Percentiles rank a stretch among this genome's conserved stretches.
These are phyloP conservation scores for Aleurites moluccanus DNA, from an alignment of 441 rosid species.

Conservation along the genomic window DNA sequence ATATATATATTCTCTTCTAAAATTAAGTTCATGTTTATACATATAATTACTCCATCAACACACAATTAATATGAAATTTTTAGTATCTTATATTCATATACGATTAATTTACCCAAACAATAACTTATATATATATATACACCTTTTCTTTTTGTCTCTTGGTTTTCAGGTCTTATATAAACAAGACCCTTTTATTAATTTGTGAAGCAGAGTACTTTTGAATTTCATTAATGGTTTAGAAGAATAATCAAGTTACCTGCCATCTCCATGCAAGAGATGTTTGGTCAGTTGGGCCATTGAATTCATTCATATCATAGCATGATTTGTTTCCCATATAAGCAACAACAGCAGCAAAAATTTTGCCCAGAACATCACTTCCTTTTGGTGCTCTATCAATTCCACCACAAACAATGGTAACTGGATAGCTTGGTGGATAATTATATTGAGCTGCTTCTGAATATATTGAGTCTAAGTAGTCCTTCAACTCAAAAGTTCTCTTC, in stretches of 20 bases:
- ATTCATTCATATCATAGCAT: slow-evolving; percentile 28
- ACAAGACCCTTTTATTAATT: too few relatives aligned
- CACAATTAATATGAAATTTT: too few relatives aligned
- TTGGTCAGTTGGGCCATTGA: neutral
- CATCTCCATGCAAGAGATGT: neutral
- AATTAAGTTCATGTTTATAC: too few relatives aligned
- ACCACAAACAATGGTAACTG: slow-evolving; percentile 44
- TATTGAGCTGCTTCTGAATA: slow-evolving; percentile 57
- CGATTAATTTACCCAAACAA: too few relatives aligned
- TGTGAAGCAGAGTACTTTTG: too few relatives aligned
- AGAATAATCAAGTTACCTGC: neutral
- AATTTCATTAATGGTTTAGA: too few relatives aligned
- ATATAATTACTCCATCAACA: too few relatives aligned
- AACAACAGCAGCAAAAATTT: slow-evolving; percentile 55
- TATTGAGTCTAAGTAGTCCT: slow-evolving; percentile 30
- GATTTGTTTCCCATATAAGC: slow-evolving; percentile 37
- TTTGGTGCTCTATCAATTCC: slow-evolving; percentile 44
- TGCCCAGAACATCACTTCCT: slow-evolving; percentile 33
- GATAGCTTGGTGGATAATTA: slow-evolving; percentile 43
- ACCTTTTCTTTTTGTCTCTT: too few relatives aligned
- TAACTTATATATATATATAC: too few relatives aligned
- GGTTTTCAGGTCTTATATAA: too few relatives aligned
- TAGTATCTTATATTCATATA: too few relatives aligned
- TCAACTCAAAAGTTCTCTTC: slow-evolving; percentile 30
- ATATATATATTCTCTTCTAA: too few relatives aligned